Conservation (phyloP, 768 basidiomycete genomes). For the Obba rivulosa region DNA sequence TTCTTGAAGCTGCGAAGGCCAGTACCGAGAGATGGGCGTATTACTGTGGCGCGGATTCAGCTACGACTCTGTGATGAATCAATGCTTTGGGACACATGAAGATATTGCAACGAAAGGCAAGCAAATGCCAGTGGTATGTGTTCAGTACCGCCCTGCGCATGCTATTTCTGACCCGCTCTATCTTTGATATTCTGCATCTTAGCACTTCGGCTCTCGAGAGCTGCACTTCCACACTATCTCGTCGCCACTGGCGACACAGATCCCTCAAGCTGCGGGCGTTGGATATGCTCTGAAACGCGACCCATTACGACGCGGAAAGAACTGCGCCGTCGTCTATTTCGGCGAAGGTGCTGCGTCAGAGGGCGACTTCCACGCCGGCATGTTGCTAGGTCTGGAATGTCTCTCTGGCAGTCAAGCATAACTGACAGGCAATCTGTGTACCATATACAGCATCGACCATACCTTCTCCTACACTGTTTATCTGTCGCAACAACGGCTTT, state of each 20-base stretch:
- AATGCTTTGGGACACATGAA: constrained; percentile 84
- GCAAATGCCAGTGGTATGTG: constrained; percentile 86
- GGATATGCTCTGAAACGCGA: constrained; percentile 84
- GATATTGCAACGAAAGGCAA: constrained; percentile 80
- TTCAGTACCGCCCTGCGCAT: neutral
- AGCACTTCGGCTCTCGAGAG: constrained; percentile 83
- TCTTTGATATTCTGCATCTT: neutral
- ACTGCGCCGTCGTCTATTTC: constrained; percentile 85
- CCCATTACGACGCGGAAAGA: constrained; percentile 57
- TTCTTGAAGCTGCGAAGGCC: constrained; percentile 41
- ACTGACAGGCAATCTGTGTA: neutral
- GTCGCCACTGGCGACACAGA: constrained; percentile 89
- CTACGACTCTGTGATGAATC: constrained; percentile 79
- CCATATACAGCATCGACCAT: constrained; percentile 53
- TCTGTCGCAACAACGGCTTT: constrained; percentile 85
- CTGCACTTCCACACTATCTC: constrained; percentile 94
- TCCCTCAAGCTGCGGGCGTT: constrained; percentile 92
- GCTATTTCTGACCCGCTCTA: neutral
- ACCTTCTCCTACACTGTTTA: constrained; percentile 67
- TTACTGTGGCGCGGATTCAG: constrained; percentile 84
- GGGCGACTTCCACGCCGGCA: constrained; percentile 92
- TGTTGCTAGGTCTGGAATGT: constrained; percentile 43
- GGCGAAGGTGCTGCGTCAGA: constrained; percentile 94
- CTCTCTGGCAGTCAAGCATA: neutral
- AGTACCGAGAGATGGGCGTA: constrained; percentile 92